phyloP scores from a whole-genome alignment of 2,329 filamentous ascomycete genomes.

The Calonectria pseudoreteaudii region DNA sequence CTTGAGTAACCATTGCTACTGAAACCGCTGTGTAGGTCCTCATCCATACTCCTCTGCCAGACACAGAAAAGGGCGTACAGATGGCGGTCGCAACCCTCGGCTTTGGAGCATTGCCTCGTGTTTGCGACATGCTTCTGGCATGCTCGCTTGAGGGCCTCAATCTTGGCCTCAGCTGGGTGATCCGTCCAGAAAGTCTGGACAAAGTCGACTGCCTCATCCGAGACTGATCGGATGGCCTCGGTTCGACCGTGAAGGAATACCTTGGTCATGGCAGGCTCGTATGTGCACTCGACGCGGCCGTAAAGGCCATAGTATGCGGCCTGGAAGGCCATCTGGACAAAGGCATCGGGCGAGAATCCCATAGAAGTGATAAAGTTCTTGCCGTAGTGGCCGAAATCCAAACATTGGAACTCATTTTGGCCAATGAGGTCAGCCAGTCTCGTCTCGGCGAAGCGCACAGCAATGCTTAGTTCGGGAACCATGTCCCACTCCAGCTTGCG shows the following conservation, averaged over 20 bases:
- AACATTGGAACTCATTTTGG: slow-evolving; percentile 94
- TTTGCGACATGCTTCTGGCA: slow-evolving; percentile 84
- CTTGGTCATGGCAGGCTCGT: slow-evolving; percentile 99
- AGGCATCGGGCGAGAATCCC: slow-evolving; percentile 97
- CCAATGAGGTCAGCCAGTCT: slow-evolving; percentile 93
- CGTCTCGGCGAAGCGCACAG: slow-evolving; percentile 94
- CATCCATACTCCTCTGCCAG: slow-evolving; percentile 90
- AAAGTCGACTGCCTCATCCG: slow-evolving; percentile 85
- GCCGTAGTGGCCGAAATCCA: slow-evolving; percentile 90
- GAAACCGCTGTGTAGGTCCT: slow-evolving; percentile 63
- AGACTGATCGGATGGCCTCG: slow-evolving; percentile 90
- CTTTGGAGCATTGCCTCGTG: slow-evolving; percentile 89
- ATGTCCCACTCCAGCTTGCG: slow-evolving; percentile 99
- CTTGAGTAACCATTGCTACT: slow-evolving; percentile 75
- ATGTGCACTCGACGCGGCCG: slow-evolving; percentile 92
- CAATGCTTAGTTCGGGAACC: slow-evolving; percentile 89
- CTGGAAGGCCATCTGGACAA: slow-evolving; percentile 99
- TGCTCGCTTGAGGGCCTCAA: slow-evolving; percentile 85
- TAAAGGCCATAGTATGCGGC: slow-evolving; percentile 98
- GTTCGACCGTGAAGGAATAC: slow-evolving; percentile 92
- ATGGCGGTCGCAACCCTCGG: slow-evolving; percentile 90
- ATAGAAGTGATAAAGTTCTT: slow-evolving; percentile 98
- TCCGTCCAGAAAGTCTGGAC: slow-evolving; percentile 96
- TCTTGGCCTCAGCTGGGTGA: slow-evolving; percentile 83
- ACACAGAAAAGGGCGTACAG: slow-evolving; percentile 94